These are phyloP conservation scores for Escovopsis sp. DNA, from an alignment of 2,329 filamentous ascomycete species.

Conservation along the genomic window DNA sequence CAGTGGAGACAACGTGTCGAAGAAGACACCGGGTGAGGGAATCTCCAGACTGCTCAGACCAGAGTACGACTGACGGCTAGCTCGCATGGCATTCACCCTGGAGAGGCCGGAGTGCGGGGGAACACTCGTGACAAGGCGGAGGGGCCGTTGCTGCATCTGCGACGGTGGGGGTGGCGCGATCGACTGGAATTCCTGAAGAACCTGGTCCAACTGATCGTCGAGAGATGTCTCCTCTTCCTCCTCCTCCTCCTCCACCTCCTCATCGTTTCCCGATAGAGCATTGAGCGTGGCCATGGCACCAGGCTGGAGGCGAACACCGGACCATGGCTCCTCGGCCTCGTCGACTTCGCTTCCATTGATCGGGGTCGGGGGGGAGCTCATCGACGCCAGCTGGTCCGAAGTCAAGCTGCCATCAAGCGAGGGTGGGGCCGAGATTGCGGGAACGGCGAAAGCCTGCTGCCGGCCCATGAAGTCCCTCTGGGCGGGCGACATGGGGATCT, in stretches of 20 bases:
- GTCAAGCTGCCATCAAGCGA: constrained; percentile 80
- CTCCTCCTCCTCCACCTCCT: constrained; percentile 31
- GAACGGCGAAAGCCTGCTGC: constrained; percentile 49
- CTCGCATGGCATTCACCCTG: constrained; percentile 15
- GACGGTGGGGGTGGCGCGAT: constrained; percentile 17
- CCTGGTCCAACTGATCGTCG: constrained; percentile 28
- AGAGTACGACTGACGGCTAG: constrained; percentile 41
- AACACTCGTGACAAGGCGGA: constrained; percentile 32
- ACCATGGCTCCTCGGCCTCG: constrained; percentile 49
- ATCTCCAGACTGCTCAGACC: constrained; percentile 73
- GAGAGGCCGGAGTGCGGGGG: constrained; percentile 10
- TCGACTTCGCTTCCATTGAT: constrained; percentile 45
- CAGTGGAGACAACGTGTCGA: constrained; percentile 64
- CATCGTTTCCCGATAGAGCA: constrained; percentile 48
- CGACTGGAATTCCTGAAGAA: constrained; percentile 23
- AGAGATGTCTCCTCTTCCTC: constrained; percentile 36
- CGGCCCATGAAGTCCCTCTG: constrained; percentile 55
- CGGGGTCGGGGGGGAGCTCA: constrained; percentile 77
- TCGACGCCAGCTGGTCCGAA: constrained; percentile 71
- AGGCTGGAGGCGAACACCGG: constrained; percentile 59
- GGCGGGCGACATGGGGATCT: constrained; percentile 62
- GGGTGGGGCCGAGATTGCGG: constrained; percentile 64
- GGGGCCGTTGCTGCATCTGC: constrained; percentile 38
- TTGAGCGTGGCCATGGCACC: constrained; percentile 70
- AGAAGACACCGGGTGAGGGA: constrained; percentile 84